Conservation (phyloP, 2,329 filamentous ascomycete genomes). For the Anisogramma anomala region DNA sequence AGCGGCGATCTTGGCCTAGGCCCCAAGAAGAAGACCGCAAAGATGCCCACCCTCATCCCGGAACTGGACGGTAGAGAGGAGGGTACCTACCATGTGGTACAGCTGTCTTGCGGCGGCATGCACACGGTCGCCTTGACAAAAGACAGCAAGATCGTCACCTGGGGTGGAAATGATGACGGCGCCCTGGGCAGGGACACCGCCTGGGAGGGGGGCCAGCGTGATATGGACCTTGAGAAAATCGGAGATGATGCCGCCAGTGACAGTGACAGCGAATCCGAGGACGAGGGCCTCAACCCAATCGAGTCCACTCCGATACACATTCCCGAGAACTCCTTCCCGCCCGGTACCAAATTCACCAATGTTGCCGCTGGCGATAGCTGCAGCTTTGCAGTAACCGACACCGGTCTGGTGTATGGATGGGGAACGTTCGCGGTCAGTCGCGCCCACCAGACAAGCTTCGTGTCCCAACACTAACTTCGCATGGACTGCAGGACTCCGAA, state of each 20-base stretch:
- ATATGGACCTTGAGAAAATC: constrained; percentile 26
- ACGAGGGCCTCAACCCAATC: constrained; percentile 45
- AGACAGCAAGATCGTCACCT: constrained; percentile 55
- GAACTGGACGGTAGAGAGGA: constrained; percentile 14
- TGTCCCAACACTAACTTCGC: constrained; percentile 6
- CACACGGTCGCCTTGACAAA: constrained; percentile 53
- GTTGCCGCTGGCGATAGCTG: constrained; percentile 49
- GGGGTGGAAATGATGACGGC: constrained; percentile 60
- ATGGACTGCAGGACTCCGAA: constrained; percentile 15
- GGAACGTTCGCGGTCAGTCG: constrained; percentile 49
- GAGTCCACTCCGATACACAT: constrained; percentile 48
- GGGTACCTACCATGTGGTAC: constrained; percentile 31
- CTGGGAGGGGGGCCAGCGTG: constrained; percentile 41
- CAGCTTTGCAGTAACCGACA: constrained; percentile 50
- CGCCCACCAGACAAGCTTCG: background rate
- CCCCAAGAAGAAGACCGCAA: constrained; percentile 15
- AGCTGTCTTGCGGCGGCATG: constrained; percentile 55
- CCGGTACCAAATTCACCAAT: constrained; percentile 44
- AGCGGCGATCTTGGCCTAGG: constrained; percentile 30
- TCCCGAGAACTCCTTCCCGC: constrained; percentile 38
- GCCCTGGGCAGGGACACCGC: constrained; percentile 51
- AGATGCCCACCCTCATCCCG: constrained; percentile 15
- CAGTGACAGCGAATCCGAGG: constrained; percentile 38
- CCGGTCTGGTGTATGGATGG: constrained; percentile 54
- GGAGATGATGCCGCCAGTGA: constrained; percentile 62